Base-by-base conservation (phyloP, 2,329 filamentous ascomycete species). In the Ophiosphaerella korrae region DNA sequence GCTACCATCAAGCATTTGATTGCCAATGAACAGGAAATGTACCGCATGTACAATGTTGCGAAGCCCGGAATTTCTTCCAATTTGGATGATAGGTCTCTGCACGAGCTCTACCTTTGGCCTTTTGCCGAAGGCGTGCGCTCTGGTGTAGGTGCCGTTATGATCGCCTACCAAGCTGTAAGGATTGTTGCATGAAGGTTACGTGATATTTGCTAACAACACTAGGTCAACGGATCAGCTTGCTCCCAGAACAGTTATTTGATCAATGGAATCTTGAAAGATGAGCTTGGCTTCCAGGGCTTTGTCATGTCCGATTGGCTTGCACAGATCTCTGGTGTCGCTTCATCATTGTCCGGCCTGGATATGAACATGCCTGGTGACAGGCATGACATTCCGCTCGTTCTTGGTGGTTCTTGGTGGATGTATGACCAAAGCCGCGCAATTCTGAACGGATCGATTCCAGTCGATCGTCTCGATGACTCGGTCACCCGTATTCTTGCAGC, bases 301-400 rank as follows among this genome's bases (percentile, higher is more conserved):
- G 85, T 93, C n/a, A 89, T 94, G 81, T 88, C 86, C 1, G 92
- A 96, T 70, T 96, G 92, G 92, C 79, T 94, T 2, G 89, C 89
- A 0, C 91, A 96, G 67, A 85, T 90, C 55, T 88, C 88, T 7
- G 92, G 92, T 5, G 90, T 96, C 1, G 83, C 82, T 12, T 88
- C 85, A 52, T 88, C 91, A 6, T 76, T 96, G 7, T 88, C 91
- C 13, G 93, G 93, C 1, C 80, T 97, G 5, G 92, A 97, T 62
- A 87, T 94, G 83, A 83, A 84, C 9, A 89, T 89, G 86, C 87
- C 87, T 11, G 87, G 87, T 13, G 90, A 92, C 57, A 90, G 58
- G 9, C 53, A 91, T 5, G 78, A 76, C 1, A 49, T 73, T 24
- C 71, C 71, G 7, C 55, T 74, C 11, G 49, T 52, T 4, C 50